Percentiles rank a stretch among this genome's conserved stretches.
Conservation (phyloP, 257 asterid species). For the Nicotiana undulata region DNA sequence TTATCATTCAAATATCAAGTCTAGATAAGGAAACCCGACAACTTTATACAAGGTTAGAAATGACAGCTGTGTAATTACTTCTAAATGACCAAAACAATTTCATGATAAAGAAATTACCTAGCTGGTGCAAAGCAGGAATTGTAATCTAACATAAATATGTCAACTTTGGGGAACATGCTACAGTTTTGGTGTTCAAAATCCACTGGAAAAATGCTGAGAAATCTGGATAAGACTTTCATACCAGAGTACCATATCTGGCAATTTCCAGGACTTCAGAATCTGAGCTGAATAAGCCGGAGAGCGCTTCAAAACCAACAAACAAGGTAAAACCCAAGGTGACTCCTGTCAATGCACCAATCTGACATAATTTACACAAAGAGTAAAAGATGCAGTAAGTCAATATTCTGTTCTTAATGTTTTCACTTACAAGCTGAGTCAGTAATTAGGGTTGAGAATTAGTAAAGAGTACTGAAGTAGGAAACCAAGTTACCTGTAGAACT, state of each 20-base stretch:
- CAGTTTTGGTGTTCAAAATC: neutral
- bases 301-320: slow-evolving; percentile 54
- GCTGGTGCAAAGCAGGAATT: neutral
- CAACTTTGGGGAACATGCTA: neutral
- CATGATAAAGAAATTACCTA: neutral
- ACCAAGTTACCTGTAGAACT: slow-evolving; percentile 60
- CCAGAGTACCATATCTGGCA: slow-evolving; percentile 83
- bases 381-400: neutral
- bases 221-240: slow-evolving; percentile 26
- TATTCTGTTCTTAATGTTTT: neutral
- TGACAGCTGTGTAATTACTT: neutral
- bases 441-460: neutral
- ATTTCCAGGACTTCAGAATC: slow-evolving; percentile 68
- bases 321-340: slow-evolving; percentile 49
- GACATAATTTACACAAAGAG: slow-evolving; percentile 7
- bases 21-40: neutral
- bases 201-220: neutral
- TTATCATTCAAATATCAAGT: neutral
- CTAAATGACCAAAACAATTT: neutral
- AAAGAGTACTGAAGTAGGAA: slow-evolving; percentile 8
- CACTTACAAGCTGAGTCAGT: neutral
- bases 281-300: slow-evolving; percentile 68
- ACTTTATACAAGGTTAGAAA: neutral
- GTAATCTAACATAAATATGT: neutral
- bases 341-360: slow-evolving; percentile 72